These are phyloP conservation scores for Macaranga tanarius DNA, from an alignment of 441 rosid genomes.

Conservation along the genomic window DNA sequence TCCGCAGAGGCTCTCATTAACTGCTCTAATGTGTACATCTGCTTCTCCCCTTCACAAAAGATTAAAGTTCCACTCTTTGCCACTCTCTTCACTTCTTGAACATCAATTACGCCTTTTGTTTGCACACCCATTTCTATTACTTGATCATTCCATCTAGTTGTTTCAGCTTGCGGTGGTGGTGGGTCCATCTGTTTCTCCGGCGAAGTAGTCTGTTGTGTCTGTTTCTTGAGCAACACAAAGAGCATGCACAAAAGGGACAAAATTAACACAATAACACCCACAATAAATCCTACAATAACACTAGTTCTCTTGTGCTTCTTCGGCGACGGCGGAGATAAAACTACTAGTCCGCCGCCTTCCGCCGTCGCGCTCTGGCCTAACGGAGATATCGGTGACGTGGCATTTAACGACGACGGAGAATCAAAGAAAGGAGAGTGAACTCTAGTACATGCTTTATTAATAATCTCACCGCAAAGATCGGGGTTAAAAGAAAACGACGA, in stretches of 20 bases:
- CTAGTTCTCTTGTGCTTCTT: conserved; percentile 35
- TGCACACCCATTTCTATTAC: conserved; percentile 13
- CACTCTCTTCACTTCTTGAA: conserved; percentile 28
- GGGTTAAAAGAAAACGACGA: conserved; percentile 61
- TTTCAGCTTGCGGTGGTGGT: conserved; percentile 16
- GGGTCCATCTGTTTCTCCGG: conserved; percentile 21
- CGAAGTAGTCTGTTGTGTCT: conserved; percentile 24
- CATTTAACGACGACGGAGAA: conserved; percentile 21
- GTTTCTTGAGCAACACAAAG: conserved; percentile 38
- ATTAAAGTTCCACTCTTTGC: conserved; percentile 64
- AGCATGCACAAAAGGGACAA: conserved; percentile 38
- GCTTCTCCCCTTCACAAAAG: conserved; percentile 67
- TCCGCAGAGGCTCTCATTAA: conserved; percentile 94
- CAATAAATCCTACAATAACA: conserved; percentile 46
- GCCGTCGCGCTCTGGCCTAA: conserved; percentile 56
- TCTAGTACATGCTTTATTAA: conserved; percentile 52
- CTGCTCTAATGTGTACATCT: conserved; percentile 70
- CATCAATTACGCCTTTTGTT: conserved; percentile 27
- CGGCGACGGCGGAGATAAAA: conserved; percentile 42
- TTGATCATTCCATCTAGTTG: background rate
- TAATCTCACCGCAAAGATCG: conserved; percentile 71
- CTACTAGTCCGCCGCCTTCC: conserved; percentile 35
- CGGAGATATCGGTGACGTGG: conserved; percentile 45
- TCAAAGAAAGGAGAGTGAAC: conserved; percentile 56
- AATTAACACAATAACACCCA: conserved; percentile 48